These are phyloP conservation scores for Penicillium verhagenii DNA, from an alignment of 495 filamentous ascomycete genomes.

Conservation along the genomic window DNA sequence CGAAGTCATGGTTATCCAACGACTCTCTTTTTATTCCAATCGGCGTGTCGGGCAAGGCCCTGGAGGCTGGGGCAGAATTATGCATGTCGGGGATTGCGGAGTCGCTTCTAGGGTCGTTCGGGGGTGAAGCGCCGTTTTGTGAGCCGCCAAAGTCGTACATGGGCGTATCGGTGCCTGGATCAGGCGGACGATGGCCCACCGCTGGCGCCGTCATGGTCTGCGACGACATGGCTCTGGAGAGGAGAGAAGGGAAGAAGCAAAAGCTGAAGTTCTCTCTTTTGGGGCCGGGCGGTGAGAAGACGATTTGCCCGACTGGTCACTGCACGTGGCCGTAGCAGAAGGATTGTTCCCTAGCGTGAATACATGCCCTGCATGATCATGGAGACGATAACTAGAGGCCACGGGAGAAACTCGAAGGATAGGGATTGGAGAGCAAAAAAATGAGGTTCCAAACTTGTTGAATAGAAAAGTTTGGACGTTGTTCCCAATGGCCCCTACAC, in stretches of 20 bases:
- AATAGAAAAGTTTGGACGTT: background rate
- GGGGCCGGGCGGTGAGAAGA: conserved; percentile 32
- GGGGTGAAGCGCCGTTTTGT: conserved; percentile 29
- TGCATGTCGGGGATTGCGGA: conserved; percentile 48
- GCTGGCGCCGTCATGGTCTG: conserved; percentile 58
- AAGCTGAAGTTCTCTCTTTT: conserved; percentile 32
- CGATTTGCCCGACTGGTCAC: conserved; percentile 26
- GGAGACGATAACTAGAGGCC: background rate
- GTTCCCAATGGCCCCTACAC: background rate
- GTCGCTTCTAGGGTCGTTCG: conserved; percentile 40
- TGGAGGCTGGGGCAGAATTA: conserved; percentile 44
- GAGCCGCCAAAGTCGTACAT: conserved; percentile 42
- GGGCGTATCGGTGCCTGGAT: conserved; percentile 43
- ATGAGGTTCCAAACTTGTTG: background rate
- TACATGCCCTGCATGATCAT: background rate
- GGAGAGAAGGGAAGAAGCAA: conserved; percentile 28
- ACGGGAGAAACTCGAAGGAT: background rate
- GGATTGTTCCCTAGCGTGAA: background rate
- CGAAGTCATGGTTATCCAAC: conserved; percentile 16
- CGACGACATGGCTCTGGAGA: conserved; percentile 51
- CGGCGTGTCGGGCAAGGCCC: conserved; percentile 30
- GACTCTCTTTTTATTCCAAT: conserved; percentile 40
- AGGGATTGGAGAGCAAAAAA: background rate
- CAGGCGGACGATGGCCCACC: conserved; percentile 51
- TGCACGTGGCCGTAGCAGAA: conserved; percentile 23